Base-by-base conservation (phyloP, 192 early-diverging fungal genomes). In the Powellomyces hirtus region DNA sequence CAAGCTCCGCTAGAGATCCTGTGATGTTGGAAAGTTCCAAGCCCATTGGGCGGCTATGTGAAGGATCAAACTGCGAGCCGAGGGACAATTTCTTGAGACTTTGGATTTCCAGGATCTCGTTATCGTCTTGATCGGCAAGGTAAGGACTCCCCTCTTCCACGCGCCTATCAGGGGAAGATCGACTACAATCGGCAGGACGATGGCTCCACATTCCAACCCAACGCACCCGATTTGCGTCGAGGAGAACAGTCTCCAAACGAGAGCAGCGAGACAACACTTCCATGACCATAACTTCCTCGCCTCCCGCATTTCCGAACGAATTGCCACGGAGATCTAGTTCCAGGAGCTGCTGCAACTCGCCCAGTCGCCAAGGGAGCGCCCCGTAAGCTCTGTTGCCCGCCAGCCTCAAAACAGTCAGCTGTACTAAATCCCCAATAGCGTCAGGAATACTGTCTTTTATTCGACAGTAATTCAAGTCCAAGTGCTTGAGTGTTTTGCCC, bases 261-360 rank as follows among this genome's bases (percentile, higher is more conserved):
- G 20, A 18, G 60, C 77, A 78, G 11, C 53, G 46, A n/a, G 36
- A 50, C 29, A 78, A 60, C 2, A 77, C 75, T 34, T 70, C 70
- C 75, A 76, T 53, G 16, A 88, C 88, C 46, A 81, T 81, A 24
- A 90, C 61, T 30, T 85, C 78, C 62, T 90, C 80, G 20, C 92
- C 79, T 26, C 29, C 78, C 31, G 90, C 61, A 56, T 91, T 86
- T 58, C 89, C 84, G 56, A 96, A 86, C 20, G 74, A 70, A 72
- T 96, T 96, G 46, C 90, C 88, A 0, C 93, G 86, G 38, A 94
- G 80, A 69, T 96, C 93, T 24, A 96, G 76, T 62, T 89, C 86
- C 62, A 75, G 77, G 0, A 96, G 81, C 33, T 77, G 79, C 14
- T 67, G 52, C 31, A 94, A 77, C 0, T 83, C 52, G 10, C 76